Base-by-base conservation (phyloP, 129 eudicot genomes). In the Flaveria ramosissima region DNA sequence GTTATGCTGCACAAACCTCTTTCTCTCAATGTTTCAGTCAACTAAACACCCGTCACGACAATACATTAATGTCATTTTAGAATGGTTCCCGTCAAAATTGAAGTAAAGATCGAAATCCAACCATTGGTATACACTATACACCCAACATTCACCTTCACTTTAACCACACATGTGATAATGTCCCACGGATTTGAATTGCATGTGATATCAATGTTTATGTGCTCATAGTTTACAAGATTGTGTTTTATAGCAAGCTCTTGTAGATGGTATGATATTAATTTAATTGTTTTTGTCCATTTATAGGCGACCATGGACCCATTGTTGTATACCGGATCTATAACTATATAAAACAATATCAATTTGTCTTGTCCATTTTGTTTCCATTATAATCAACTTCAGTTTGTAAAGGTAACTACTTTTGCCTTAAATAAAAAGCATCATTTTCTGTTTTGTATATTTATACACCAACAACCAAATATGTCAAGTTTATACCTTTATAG, bases 331-430 rank as follows among this genome's bases (percentile, higher is more conserved):
- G 9, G 68, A 62, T 62, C 68, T 30, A 62, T 19, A 30, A 30
- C 41, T 62, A 24, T 60, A 62, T 62, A 32, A 4, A 62, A 62
- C 68, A 15, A 62, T 62, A 62, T 62, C 68, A 13, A 30, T 56
- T 20, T 62, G 68, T 30, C 68, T 27, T 62, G 45, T 19, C 12
- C 68, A 62, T 13, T 30, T 62, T 62, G 45, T 62, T 62, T 62
- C 17, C 68, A 62, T 27, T 26, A 62, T 62, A 27, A 41, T 62
- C 19, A 14, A 13, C 19, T 62, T 62, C 19, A 14, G 10, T 61
- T 14, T 13, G n/a, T 11, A 23, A 60, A 60, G n/a, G 11, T 20
- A 19, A 8, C 32, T 23, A 20, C 23, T 20, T 36, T 36, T 36
- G 41, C 41, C 41, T 36, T 36, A 9, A 45, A 9, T 45, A 45